phyloP scores from a whole-genome alignment of 2,329 filamentous ascomycete species.

The Amauroascus niger region DNA sequence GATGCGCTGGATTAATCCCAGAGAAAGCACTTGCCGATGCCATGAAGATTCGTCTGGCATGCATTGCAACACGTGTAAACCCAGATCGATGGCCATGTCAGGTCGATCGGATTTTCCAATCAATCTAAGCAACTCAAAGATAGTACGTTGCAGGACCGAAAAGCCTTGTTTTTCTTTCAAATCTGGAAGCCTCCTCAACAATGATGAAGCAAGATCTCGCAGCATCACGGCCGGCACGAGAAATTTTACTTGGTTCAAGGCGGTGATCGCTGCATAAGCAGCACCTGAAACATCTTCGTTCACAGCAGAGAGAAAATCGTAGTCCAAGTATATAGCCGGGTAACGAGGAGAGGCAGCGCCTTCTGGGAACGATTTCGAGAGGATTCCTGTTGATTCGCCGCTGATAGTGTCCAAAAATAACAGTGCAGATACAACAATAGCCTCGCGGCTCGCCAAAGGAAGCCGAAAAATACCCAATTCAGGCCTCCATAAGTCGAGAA shows the following conservation, averaged over 20 bases:
- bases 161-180: not conserved
- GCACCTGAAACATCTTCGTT: not conserved
- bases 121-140: conserved; percentile 13
- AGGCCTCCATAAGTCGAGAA: not conserved
- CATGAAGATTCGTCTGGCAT: conserved; percentile 18
- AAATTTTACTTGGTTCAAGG: not conserved
- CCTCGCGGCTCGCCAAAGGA: conserved; percentile 10
- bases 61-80: conserved; percentile 11
- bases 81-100: conserved; percentile 13
- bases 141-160: conserved; percentile 1
- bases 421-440: conserved; percentile 16
- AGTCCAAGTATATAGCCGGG: conserved; percentile 13
- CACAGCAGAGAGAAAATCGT: conserved; percentile 14
- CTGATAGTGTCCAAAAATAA: conserved; percentile 16
- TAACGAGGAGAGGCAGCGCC: conserved; percentile 12
- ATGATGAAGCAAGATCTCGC: conserved; percentile 10
- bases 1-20: conserved; percentile 8
- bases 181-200: conserved; percentile 6
- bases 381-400: not conserved
- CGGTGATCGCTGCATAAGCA: not conserved
- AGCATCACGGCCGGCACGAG: conserved; percentile 13
- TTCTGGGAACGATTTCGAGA: conserved; percentile 10
- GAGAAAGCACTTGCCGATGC: conserved; percentile 14
- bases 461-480: not conserved
- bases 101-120: conserved; percentile 16